These are phyloP conservation scores for Phaeophleospora eucalypticola DNA, from an alignment of 2,329 filamentous ascomycete species.

Conservation along the genomic window DNA sequence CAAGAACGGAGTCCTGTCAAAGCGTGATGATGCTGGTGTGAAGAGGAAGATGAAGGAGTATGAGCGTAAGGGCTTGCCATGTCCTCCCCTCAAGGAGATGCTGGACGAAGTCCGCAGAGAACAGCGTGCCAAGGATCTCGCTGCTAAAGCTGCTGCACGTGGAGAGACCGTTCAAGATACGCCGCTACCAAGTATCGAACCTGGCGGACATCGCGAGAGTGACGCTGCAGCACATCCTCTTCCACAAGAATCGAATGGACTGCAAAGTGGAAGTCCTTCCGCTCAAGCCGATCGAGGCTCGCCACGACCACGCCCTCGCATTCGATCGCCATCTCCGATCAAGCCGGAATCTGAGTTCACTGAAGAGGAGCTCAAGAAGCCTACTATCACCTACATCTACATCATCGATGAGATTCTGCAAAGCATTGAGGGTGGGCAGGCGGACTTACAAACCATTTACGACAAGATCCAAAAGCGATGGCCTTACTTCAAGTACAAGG, in stretches of 20 bases:
- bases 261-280: constrained; percentile 6
- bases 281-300: constrained; percentile 2
- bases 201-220: constrained; percentile 5
- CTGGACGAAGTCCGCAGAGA: constrained; percentile 33
- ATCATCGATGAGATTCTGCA: constrained; percentile 61
- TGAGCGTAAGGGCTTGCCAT: constrained; percentile 29
- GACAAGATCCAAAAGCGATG: constrained; percentile 60
- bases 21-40: constrained; percentile 53
- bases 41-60: constrained; percentile 35
- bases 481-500: constrained; percentile 60
- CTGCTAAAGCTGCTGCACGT: constrained; percentile 26
- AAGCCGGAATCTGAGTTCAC: constrained; percentile 63
- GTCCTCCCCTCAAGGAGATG: constrained; percentile 29
- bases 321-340: constrained; percentile 55
- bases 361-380: constrained; percentile 69
- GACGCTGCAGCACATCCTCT: not conserved
- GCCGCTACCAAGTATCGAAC: constrained; percentile 27
- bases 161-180: constrained; percentile 29
- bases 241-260: constrained; percentile 3
- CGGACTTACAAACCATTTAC: constrained; percentile 65
- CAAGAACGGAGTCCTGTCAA: constrained; percentile 80
- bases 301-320: constrained; percentile 9
- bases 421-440: constrained; percentile 51
- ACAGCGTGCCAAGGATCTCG: constrained; percentile 35
- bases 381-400: constrained; percentile 59